A percentile compares a stretch with the other conserved stretches of the same genome.
phyloP scores from a whole-genome alignment of 2,329 filamentous ascomycete genomes.

The Talaromyces sp. region DNA sequence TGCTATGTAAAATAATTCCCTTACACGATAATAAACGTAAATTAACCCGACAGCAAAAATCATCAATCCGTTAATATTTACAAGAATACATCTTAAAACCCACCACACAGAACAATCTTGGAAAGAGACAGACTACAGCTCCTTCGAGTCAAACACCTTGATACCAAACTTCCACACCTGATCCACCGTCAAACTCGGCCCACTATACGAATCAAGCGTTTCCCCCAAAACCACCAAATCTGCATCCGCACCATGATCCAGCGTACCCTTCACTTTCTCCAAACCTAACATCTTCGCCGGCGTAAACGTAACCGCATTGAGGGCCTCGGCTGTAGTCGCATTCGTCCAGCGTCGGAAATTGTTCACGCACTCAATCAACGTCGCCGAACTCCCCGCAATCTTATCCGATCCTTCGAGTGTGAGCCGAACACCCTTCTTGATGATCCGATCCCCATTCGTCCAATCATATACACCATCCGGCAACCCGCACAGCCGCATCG shows the following conservation, averaged over 20 bases:
- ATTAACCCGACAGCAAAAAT: neutral
- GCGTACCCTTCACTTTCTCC: constrained; percentile 37
- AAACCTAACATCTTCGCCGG: constrained; percentile 40
- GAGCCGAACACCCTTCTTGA: constrained; percentile 63
- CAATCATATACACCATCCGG: constrained; percentile 82
- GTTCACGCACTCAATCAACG: constrained; percentile 44
- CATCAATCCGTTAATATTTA: constrained; percentile 1
- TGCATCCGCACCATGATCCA: constrained; percentile 41
- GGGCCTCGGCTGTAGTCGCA: constrained; percentile 37
- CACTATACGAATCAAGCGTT: constrained; percentile 28
- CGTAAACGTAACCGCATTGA: constrained; percentile 40
- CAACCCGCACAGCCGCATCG: constrained; percentile 81
- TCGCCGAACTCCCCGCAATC: constrained; percentile 65
- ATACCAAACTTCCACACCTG: constrained; percentile 45
- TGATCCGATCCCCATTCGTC: constrained; percentile 67
- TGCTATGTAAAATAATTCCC: neutral
- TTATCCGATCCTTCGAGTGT: constrained; percentile 74
- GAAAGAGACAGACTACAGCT: neutral
- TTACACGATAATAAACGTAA: neutral
- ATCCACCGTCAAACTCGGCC: constrained; percentile 35
- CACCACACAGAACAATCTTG: neutral
- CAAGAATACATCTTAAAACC: neutral
- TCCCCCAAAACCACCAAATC: constrained; percentile 42
- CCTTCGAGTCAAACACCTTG: constrained; percentile 35
- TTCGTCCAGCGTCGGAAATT: constrained; percentile 44